Evolutionary conservation across 2,329 filamentous ascomycete species (phyloP).

Genomic region (Arthroderma sp.): DNA sequence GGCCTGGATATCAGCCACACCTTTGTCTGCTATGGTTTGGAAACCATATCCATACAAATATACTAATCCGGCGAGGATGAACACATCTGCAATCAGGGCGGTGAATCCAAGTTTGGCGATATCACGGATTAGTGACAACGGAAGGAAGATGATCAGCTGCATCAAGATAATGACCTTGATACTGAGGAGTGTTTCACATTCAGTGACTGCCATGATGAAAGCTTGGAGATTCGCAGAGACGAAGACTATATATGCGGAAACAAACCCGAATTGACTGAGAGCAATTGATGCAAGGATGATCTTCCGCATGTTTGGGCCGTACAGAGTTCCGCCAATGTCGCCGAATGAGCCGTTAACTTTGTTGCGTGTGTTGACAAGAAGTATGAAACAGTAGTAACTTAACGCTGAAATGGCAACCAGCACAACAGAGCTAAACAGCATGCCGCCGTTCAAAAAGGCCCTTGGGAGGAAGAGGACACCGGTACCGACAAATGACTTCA

Average conservation of each 20-base stretch:
- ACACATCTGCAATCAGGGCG: conserved; percentile 81
- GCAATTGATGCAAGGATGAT: conserved; percentile 87
- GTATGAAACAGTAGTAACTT: conserved; percentile 95
- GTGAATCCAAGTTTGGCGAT: conserved; percentile 96
- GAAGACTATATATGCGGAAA: conserved; percentile 92
- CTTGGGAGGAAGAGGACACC: conserved; percentile 86
- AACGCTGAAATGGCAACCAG: conserved; percentile 72
- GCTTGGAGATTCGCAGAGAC: conserved; percentile 91
- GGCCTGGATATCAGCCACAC: conserved; percentile 70
- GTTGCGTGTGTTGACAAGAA: conserved; percentile 75
- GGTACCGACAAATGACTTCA: conserved; percentile 97
- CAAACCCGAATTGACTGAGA: conserved; percentile 87
- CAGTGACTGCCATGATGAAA: conserved; percentile 79
- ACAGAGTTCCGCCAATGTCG: conserved; percentile 86
- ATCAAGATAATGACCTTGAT: conserved; percentile 84
- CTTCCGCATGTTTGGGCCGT: conserved; percentile 77
- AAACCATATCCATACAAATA: conserved; percentile 96
- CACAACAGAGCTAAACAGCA: conserved; percentile 89
- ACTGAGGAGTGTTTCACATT: conserved; percentile 73
- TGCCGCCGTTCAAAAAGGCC: conserved; percentile 89
- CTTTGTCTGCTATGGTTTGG: conserved; percentile 61
- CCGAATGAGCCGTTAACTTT: conserved; percentile 90
- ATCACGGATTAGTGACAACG: conserved; percentile 84
- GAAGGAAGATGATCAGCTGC: conserved; percentile 90
- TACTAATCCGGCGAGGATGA: conserved; percentile 81